Base-by-base conservation (phyloP, 768 basidiomycete species). In the Pleurotus citrinopileatus region DNA sequence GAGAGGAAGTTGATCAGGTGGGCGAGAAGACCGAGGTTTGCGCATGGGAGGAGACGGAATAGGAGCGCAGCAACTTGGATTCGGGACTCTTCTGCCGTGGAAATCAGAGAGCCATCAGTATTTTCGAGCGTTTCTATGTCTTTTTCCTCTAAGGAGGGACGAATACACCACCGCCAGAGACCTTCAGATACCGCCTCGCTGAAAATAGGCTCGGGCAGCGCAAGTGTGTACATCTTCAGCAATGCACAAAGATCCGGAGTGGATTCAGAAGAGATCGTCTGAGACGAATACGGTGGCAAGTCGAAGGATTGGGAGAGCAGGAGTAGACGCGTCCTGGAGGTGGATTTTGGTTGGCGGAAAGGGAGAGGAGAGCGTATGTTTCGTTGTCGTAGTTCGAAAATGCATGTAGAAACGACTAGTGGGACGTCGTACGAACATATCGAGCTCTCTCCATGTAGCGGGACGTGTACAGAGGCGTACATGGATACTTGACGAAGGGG, bases 1-100 rank as follows among this genome's bases (percentile, higher is more conserved):
- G 48, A 36, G 60, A 77, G 73, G 57, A 79, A 78, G 0, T 73
- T 71, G 51, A 78, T 63, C 34, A 77, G 64, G 57, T 77, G 78
- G n/a, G 77, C 66, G 15, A 79, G 56, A 3, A 76, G 59, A 1
- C 70, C 73, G 54, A 76, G 71, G 36, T 75, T 70, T 4, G 76
- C 67, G 2, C 71, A 65, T 6, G 77, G 76, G 4, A 79, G 67
- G 4, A 79, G 67, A n/a, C 70, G 73, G 17, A 78, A 61, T 22
- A 77, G 59, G 10, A 71, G 63, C 50, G 70, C 72, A 0, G 70
- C 70, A 27, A 69, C 60, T 5, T 54, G 59, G 32, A 73, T 67
- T 7, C 58, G 54, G 13, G 60, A 22, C 48, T 66, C 57, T 23
- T 51, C 40, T 17, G 25, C 27, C 12, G 6, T 19, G 40, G 42